A percentile compares a stretch with the other conserved stretches of the same genome.
Conservation (phyloP, 2,329 filamentous ascomycete genomes). For the Septoria petroselini region DNA sequence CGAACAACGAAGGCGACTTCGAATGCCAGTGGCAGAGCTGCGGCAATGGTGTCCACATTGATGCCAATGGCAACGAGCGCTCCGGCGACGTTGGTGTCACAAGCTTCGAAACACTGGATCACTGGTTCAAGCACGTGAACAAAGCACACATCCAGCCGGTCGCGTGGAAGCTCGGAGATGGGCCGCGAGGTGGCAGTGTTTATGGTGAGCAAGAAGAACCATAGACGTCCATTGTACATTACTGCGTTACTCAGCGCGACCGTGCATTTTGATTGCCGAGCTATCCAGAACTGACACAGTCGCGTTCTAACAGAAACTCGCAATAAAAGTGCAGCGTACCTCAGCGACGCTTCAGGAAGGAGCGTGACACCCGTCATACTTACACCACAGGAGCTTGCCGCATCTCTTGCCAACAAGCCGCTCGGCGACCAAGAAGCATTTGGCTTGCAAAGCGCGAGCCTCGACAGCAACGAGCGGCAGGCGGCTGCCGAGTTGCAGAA, state of each 20-base stretch:
- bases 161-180: constrained; percentile 60
- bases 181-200: constrained; percentile 50
- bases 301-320: constrained; percentile 33
- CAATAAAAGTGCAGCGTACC: constrained; percentile 38
- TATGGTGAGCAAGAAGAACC: constrained; percentile 50
- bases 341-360: constrained; percentile 48
- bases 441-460: constrained; percentile 3
- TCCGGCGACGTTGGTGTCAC: constrained; percentile 27
- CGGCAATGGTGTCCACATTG: constrained; percentile 25
- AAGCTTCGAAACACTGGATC: constrained; percentile 40
- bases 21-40: constrained; percentile 50
- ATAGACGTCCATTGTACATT: constrained; percentile 1
- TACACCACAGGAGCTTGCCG: constrained; percentile 14
- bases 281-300: constrained; percentile 10
- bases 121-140: constrained; percentile 54
- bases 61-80: constrained; percentile 26
- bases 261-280: not conserved
- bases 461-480: constrained; percentile 42
- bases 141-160: constrained; percentile 52
- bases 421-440: constrained; percentile 4
- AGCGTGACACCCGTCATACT: constrained; percentile 46
- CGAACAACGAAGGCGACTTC: constrained; percentile 37
- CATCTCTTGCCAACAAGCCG: constrained; percentile 15
- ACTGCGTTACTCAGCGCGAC: constrained; percentile 3
- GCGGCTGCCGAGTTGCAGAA: constrained; percentile 48